Conservation (phyloP, 371 early-diverging fungal species). For the Quaeritorhiza haematococci region DNA sequence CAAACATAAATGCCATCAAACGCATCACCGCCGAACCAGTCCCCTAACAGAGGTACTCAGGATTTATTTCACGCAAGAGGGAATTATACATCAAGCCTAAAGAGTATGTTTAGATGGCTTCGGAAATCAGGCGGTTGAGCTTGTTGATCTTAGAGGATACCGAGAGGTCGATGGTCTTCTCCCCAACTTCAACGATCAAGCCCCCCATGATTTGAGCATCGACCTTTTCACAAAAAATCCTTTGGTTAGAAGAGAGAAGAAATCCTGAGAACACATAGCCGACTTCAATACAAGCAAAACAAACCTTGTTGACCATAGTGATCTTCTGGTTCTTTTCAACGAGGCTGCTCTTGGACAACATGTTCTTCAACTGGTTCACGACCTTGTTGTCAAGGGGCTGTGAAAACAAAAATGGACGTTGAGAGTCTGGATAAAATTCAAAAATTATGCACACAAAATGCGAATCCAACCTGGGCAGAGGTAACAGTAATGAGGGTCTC, state of each 20-base stretch:
- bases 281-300: neutral
- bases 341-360: conserved; percentile 58
- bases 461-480: conserved; percentile 65
- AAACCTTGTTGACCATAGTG: conserved; percentile 80
- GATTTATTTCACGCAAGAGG: no score
- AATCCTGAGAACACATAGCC: no score
- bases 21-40: no score
- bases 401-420: neutral
- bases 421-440: neutral
- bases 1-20: no score
- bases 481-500: conserved; percentile 86
- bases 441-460: no score
- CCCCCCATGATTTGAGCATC: conserved; percentile 94
- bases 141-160: conserved; percentile 90
- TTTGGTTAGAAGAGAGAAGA: no score
- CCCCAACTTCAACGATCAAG: conserved; percentile 92
- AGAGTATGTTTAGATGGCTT: conserved; percentile 33
- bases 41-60: no score
- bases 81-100: neutral
- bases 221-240: conserved; percentile 47
- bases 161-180: conserved; percentile 96
- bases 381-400: conserved; percentile 54
- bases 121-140: conserved; percentile 81
- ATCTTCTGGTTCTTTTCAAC: conserved; percentile 63
- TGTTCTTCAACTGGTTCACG: conserved; percentile 54